Evolutionary conservation across 257 asterid genomes (phyloP).

Genomic region (Solanum bukasovii): DNA sequence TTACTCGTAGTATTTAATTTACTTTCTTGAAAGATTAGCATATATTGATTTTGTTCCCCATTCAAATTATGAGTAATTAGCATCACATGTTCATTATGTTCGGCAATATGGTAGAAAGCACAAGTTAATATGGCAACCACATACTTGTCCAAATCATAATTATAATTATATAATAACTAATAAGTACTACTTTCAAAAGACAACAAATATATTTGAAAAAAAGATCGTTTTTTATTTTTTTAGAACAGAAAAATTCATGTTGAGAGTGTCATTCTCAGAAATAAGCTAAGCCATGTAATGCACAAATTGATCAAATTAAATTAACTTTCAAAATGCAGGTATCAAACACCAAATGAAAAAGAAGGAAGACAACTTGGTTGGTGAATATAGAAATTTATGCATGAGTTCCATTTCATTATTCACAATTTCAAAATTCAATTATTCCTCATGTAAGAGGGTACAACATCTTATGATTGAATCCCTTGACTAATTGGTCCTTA

Average conservation of each 20-base stretch:
- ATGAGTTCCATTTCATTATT: not conserved
- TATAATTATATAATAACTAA: not conserved
- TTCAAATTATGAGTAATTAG: not conserved
- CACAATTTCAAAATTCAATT: not conserved
- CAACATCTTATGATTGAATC: not conserved
- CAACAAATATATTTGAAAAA: not conserved
- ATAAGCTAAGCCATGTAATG: not conserved
- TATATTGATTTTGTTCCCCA: not conserved
- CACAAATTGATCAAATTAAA: not conserved
- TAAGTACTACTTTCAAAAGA: not conserved
- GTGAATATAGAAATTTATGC: not conserved
- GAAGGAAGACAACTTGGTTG: not conserved
- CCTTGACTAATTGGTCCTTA: not conserved
- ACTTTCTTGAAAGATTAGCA: not conserved
- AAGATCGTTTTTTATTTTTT: too few species aligned
- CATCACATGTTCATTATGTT: not conserved
- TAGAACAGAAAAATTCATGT: too few species aligned
- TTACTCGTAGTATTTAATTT: not conserved
- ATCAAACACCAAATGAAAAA: not conserved
- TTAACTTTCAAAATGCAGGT: not conserved
- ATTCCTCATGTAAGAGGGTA: not conserved
- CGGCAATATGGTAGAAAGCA: not conserved
- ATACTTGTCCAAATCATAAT: not conserved
- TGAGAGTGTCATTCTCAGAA: not conserved
- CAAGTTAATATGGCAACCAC: not conserved